A percentile compares a stretch with the other conserved stretches of the same genome.
These are phyloP conservation scores for Candida peoriensis DNA, from an alignment of 805 yeast species.

Conservation along the genomic window DNA sequence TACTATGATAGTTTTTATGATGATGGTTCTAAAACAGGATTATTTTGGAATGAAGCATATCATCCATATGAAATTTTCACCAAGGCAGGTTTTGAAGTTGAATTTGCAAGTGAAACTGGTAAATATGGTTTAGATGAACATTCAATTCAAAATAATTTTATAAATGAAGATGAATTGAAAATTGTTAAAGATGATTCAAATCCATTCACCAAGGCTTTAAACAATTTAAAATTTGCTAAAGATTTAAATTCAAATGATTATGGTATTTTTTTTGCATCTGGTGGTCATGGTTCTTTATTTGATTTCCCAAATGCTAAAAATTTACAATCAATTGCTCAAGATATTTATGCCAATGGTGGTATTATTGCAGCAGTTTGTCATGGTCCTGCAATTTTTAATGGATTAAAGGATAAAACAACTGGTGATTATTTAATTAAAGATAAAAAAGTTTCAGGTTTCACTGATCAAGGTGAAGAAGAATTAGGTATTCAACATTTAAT, in stretches of 20 bases:
- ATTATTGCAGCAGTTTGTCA: slow-evolving; percentile 64
- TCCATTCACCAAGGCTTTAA: slow-evolving; percentile 34
- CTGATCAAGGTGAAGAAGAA: slow-evolving; percentile 44
- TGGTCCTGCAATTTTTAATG: slow-evolving; percentile 57
- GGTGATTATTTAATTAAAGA: slow-evolving; percentile 46
- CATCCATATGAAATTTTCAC: slow-evolving; percentile 51
- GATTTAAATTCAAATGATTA: slow-evolving; percentile 46
- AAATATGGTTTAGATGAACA: slow-evolving; percentile 53
- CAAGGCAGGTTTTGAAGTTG: slow-evolving; percentile 46
- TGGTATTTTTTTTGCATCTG: slow-evolving; percentile 55
- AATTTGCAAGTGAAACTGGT: slow-evolving; percentile 56
- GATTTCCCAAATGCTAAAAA: slow-evolving; percentile 51
- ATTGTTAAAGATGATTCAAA: slow-evolving; percentile 34
- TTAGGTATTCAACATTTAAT: slow-evolving; percentile 25
- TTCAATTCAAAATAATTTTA: slow-evolving; percentile 35
- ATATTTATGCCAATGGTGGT: slow-evolving; percentile 47
- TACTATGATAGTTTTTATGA: slow-evolving; percentile 43
- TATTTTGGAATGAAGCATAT: slow-evolving; percentile 51
- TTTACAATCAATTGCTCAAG: slow-evolving; percentile 40
- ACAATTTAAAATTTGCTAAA: slow-evolving; percentile 39
- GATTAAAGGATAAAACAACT: slow-evolving; percentile 35
- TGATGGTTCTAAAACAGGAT: slow-evolving; percentile 59
- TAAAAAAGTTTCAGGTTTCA: slow-evolving; percentile 52
- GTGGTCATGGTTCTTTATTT: slow-evolving; percentile 59
- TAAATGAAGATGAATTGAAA: slow-evolving; percentile 39